Base-by-base conservation (phyloP, 2,329 filamentous ascomycete genomes). In the Stagonosporopsis cucurbitacearum region DNA sequence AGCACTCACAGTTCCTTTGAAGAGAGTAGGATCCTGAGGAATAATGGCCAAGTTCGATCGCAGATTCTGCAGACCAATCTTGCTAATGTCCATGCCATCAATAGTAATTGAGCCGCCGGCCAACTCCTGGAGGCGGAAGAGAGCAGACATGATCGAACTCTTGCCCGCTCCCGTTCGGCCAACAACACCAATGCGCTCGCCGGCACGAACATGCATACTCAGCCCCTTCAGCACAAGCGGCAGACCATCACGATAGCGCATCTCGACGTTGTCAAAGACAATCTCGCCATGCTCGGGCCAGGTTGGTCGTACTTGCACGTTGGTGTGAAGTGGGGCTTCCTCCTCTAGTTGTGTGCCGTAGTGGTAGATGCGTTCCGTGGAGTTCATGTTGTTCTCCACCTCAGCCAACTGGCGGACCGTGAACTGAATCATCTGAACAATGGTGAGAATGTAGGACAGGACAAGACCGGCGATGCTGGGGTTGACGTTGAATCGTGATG, bases 381-480 rank as follows among this genome's bases (percentile, higher is more conserved):
- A 88, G 74, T 97, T 98, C 94, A 98, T 98, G 71, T 93, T 92
- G 77, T 97, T 98, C 76, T 98, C 94, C 8, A 98, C 92, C 75
- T 97, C 94, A 23, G 94, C 94, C 7, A 97, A 82, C 76, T 98
- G 94, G 17, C 95, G 86, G 17, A 98, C 91, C 0, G 92, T 94
- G 75, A 97, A 97, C 72, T 97, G 94, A 62, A 98, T 88, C 89
- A 97, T 92, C 75, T 96, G 91, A 17, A 96, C 92, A 68, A 97
- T 96, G 13, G 89, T 85, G 17, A 99, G 83, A 70, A 98, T 96
- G 75, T 98, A 98, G 42, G 90, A 95, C 20, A 99, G 82, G 0
- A 98, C 92, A 35, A 98, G 80, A 19, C 95, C 95, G 41, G 86
- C 88, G 52, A 92, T 96, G 45, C 90, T 92, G 1, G 94, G 94